These are phyloP conservation scores for Heimioporus sp. DNA, from an alignment of 768 basidiomycete species.

Conservation along the genomic window DNA sequence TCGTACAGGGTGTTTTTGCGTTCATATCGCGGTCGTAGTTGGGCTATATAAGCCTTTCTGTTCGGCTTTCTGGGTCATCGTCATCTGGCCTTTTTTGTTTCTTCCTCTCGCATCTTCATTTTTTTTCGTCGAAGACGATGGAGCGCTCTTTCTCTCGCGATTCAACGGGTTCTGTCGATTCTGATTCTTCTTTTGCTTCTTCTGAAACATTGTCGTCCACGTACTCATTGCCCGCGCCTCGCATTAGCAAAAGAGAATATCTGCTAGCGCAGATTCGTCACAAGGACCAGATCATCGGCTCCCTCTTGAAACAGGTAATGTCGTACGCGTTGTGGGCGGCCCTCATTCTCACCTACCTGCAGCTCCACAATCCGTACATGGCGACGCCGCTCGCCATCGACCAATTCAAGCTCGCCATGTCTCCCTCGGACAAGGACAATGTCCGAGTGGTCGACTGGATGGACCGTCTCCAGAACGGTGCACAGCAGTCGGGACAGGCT, in stretches of 20 bases:
- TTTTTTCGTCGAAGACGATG: constrained; percentile 6
- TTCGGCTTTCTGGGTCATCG: not conserved
- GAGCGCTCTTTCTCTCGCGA: constrained; percentile 17
- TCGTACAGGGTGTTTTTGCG: not conserved
- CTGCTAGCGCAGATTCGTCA: constrained; percentile 82
- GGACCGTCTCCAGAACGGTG: constrained; percentile 62
- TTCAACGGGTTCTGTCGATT: constrained; percentile 20
- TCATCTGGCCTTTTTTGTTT: not conserved
- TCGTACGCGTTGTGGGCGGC: constrained; percentile 7
- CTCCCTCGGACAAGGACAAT: constrained; percentile 70
- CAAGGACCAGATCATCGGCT: constrained; percentile 85
- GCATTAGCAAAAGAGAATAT: constrained; percentile 77
- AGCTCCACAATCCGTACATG: constrained; percentile 73
- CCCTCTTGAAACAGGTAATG: constrained; percentile 73
- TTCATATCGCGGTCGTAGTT: not conserved
- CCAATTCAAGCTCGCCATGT: constrained; percentile 75
- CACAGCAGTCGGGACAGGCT: constrained; percentile 47
- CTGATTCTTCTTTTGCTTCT: constrained; percentile 29
- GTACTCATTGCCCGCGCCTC: constrained; percentile 27
- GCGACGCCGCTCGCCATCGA: constrained; percentile 79
- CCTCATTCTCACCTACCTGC: not conserved
- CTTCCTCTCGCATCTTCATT: not conserved
- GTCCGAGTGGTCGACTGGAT: constrained; percentile 72
- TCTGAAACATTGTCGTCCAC: constrained; percentile 39
- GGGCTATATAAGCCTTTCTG: constrained; percentile 21